Base-by-base conservation (phyloP, 2,329 filamentous ascomycete genomes). In the Ophiosphaerella narmari region DNA sequence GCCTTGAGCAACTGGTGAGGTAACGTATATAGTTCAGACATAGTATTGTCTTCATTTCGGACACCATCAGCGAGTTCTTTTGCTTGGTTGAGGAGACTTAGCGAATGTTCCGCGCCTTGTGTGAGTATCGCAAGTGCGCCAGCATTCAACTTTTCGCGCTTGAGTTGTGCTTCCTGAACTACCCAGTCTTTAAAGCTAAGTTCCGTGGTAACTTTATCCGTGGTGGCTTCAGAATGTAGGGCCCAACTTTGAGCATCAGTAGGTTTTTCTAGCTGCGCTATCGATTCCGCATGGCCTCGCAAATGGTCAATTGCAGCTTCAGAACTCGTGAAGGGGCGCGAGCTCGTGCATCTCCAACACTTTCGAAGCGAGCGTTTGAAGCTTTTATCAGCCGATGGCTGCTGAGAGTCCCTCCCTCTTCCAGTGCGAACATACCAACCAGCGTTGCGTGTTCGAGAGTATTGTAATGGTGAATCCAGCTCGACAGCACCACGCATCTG, bases 61-160 rank as follows among this genome's bases (percentile, higher is more conserved):
- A 71, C 67, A 1, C 69, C 68, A 11, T 67, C 48, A 1, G 51
- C 52, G 13, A 72, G 57, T 38, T 69, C 62, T 13, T 48, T 46
- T 2, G 57, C 50, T 45, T 60, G 49, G 4, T 43, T 8, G 3
- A 59, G 38, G 7, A 71, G 40, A 1, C 33, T 33, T 8, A 43
- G 46, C 13, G 59, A 53, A 24, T 39, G 42, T 3, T 58, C 31
- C 24, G 45, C 55, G 4, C 52, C 59, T 29, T 55, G 38, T 2
- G 49, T 55, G 3, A 71, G 48, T 14, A 67, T 56, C 6, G 31
- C 40, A 2, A 62, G 16, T 23, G 36, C 43, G 0, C 52, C 57
- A 2, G 52, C 50, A 31, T 65, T 63, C 6, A 42, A 57, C 2
- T 56, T 39, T 46, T 72, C 69, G 11, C 59, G 40, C 13, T 50